These are phyloP conservation scores for Aspergillus luchuensis DNA, from an alignment of 2,329 filamentous ascomycete genomes.

Conservation along the genomic window DNA sequence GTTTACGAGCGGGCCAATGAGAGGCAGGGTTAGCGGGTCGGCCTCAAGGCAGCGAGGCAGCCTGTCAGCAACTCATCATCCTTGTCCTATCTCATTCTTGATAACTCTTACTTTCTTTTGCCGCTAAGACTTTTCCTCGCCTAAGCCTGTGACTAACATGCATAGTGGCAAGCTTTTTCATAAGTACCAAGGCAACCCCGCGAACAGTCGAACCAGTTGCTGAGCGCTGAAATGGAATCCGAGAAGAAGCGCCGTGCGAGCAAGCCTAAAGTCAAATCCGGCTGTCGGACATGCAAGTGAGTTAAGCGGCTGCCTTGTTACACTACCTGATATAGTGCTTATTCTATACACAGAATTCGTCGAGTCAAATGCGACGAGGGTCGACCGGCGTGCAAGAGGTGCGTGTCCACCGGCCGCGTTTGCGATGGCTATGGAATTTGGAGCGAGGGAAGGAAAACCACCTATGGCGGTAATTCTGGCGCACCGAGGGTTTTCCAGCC, in stretches of 20 bases:
- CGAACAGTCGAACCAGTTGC: background rate
- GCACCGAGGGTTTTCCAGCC: background rate
- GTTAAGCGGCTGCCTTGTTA: background rate
- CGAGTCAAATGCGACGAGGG: conserved; percentile 15
- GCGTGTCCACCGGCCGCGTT: conserved; percentile 12
- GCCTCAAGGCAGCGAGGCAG: background rate
- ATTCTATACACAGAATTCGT: background rate
- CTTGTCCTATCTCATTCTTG: background rate
- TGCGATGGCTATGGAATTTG: conserved; percentile 47
- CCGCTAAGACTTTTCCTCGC: background rate
- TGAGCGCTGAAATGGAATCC: background rate
- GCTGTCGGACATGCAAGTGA: conserved; percentile 17
- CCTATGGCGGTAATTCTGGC: conserved; percentile 13
- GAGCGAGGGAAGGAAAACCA: conserved; percentile 38
- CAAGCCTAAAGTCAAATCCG: conserved; percentile 6
- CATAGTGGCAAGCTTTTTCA: background rate
- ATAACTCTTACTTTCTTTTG: background rate
- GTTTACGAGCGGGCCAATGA: conserved; percentile 7
- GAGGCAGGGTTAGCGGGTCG: background rate
- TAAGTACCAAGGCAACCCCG: background rate
- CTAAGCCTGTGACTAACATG: background rate
- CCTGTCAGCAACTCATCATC: background rate
- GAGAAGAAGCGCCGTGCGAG: background rate
- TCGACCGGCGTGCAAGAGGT: conserved; percentile 8
- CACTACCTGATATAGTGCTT: background rate